These are phyloP conservation scores for Malus asiatica DNA, from an alignment of 306 rosid genomes.

Conservation along the genomic window DNA sequence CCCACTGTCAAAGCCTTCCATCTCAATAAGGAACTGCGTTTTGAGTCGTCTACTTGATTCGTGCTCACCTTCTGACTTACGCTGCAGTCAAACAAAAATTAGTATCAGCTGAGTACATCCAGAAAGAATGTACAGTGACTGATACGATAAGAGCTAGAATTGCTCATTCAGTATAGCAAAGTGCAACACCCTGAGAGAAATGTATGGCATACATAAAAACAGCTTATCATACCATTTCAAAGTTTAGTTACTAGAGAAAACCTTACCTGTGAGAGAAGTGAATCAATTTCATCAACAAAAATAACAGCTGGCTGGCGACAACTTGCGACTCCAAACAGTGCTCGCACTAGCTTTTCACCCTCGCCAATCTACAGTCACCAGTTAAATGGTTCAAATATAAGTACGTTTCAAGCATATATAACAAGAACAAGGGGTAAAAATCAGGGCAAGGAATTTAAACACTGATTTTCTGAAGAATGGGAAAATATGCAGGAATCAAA, in stretches of 20 bases:
- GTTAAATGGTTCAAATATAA: slow-evolving; percentile 9
- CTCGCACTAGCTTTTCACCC: slow-evolving; percentile 94
- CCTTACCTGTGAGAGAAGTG: slow-evolving; percentile 91
- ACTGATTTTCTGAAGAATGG: neutral
- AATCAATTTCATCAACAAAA: slow-evolving; percentile 97
- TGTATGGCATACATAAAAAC: neutral
- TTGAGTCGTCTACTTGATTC: slow-evolving; percentile 96
- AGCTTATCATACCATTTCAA: slow-evolving; percentile 2
- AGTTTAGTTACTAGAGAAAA: slow-evolving; percentile 12
- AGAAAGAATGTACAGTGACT: neutral
- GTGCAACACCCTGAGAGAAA: neutral
- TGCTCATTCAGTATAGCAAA: slow-evolving; percentile 4
- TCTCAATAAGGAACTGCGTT: slow-evolving; percentile 96
- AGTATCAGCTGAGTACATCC: slow-evolving; percentile 7
- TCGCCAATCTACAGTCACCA: slow-evolving; percentile 75
- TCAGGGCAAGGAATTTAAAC: neutral
- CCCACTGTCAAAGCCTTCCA: slow-evolving; percentile 94
- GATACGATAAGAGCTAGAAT: neutral
- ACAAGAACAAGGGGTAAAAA: neutral
- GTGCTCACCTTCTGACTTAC: slow-evolving; percentile 94
- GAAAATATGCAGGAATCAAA: neutral
- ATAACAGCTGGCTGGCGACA: slow-evolving; percentile 98
- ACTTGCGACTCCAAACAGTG: slow-evolving; percentile 94
- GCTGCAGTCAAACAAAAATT: slow-evolving; percentile 40
- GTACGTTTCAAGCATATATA: neutral